Evolutionary conservation across 2,329 filamentous ascomycete species (phyloP).

Genomic region (Escovopsis sp.): DNA sequence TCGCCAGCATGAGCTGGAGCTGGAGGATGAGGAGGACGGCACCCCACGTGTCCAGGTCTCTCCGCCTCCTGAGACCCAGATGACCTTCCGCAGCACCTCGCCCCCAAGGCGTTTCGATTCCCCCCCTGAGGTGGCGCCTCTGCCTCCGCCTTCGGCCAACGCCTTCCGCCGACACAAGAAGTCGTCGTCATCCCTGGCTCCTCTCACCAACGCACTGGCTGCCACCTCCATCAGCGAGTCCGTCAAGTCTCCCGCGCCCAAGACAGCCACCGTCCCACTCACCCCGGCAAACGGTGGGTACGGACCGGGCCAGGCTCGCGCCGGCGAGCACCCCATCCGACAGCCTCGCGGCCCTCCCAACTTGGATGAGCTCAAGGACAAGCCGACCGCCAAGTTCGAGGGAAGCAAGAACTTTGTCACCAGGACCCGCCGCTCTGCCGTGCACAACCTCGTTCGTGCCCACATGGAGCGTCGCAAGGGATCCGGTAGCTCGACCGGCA

Average conservation of each 20-base stretch:
- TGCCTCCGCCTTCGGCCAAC: slow-evolving; percentile 78
- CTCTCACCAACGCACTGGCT: slow-evolving; percentile 36
- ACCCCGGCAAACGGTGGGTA: slow-evolving; percentile 76
- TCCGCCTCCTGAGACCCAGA: slow-evolving; percentile 52
- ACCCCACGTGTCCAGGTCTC: slow-evolving; percentile 70
- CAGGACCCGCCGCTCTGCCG: slow-evolving; percentile 79
- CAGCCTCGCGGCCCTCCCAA: slow-evolving; percentile 87
- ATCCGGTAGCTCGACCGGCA: slow-evolving; percentile 56
- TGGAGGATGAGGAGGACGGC: slow-evolving; percentile 27
- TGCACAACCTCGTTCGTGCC: slow-evolving; percentile 82
- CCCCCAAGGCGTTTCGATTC: slow-evolving; percentile 54
- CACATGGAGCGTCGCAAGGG: slow-evolving; percentile 74
- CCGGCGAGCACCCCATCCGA: slow-evolving; percentile 84
- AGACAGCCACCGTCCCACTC: slow-evolving; percentile 64
- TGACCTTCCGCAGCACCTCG: slow-evolving; percentile 45
- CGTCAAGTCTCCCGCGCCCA: slow-evolving; percentile 52
- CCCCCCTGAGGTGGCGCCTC: slow-evolving; percentile 51
- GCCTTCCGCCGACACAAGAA: slow-evolving; percentile 95
- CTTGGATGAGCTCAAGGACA: slow-evolving; percentile 76
- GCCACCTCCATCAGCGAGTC: slow-evolving; percentile 27
- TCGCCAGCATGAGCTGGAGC: slow-evolving; percentile 29
- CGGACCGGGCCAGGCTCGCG: slow-evolving; percentile 81
- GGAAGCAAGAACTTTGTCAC: slow-evolving; percentile 96
- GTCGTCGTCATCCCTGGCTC: slow-evolving; percentile 53
- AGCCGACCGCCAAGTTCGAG: slow-evolving; percentile 84